Evolutionary conservation across 805 yeast genomes (phyloP), one percentile per base, ranked within the genome.

Genomic region (Candida nonsorbophila): DNA sequence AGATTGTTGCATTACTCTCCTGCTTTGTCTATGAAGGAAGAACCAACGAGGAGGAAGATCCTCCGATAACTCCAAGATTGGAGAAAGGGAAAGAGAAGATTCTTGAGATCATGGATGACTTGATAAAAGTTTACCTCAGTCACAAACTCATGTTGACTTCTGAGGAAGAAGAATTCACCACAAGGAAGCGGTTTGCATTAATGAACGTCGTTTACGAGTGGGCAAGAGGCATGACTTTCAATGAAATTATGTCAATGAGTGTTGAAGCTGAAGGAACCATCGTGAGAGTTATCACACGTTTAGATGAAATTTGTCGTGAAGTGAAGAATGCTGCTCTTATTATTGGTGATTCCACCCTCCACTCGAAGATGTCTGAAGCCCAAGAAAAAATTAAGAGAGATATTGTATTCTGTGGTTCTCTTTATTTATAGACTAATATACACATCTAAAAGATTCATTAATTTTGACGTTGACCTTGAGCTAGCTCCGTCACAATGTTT

Each of bases 121-220:
- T 85, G 39, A 58, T 82, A 41, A 60, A 62, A 21, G 76, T 83
- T 1, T 86, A 75, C 44, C 70, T 70, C 24, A 69, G 69, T 22
- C 74, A 79, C 37, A 87, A 82, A 51, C 84, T 92, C 11, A 63
- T 79, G 12, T 59, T 86, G 41, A 84, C 95, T 0, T 67, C 79
- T 7, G 97, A 88, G 30, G 97, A 90, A 44, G 81, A 79, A 28
- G 83, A 81, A 36, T 92, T 90, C 47, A 59, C 81, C 40, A 94
- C 85, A 33, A 72, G 80, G 40, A 80, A 85, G 45, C 67, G 97
- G 42, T 92, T 92, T 56, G 95, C 90, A 0, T 67, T 92, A 47
- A 84, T 86, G 57, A 90, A 87, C 51, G 95, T 86, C 8, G 95
- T 90, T 4, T 92, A 90, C 53, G 97, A 92, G 58, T 92, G 99